Evolutionary conservation across 352 stramenopile species (phyloP).

Genomic region (Pythium coloratum): DNA sequence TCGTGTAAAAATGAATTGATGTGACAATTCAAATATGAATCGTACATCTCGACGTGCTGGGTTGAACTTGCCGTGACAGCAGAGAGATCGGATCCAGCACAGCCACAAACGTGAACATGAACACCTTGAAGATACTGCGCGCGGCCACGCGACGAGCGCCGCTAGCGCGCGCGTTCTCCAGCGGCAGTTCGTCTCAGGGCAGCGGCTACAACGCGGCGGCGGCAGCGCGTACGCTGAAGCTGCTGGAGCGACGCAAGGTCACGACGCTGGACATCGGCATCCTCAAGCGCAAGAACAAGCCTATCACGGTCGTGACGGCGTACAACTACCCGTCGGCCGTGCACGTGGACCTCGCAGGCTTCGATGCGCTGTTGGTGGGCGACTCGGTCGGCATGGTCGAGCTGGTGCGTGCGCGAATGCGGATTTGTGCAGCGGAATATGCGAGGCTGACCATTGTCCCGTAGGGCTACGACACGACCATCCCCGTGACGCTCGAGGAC

Average conservation of each 20-base stretch:
- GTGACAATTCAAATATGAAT: slow-evolving; percentile 10
- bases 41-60: neutral
- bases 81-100: neutral
- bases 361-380: slow-evolving; percentile 97
- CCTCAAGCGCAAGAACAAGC: slow-evolving; percentile 93
- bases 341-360: slow-evolving; percentile 97
- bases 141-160: neutral
- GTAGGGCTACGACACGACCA: slow-evolving; percentile 84
- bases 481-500: slow-evolving; percentile 96
- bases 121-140: neutral
- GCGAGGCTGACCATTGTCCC: slow-evolving; percentile 8
- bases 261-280: slow-evolving; percentile 82
- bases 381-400: slow-evolving; percentile 99
- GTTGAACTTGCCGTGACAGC: slow-evolving; percentile 21
- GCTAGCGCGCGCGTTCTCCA: slow-evolving; percentile 13
- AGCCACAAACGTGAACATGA: neutral
- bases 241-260: slow-evolving; percentile 85
- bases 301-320: slow-evolving; percentile 99
- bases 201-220: slow-evolving; percentile 48
- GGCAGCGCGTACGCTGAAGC: slow-evolving; percentile 72
- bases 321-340: slow-evolving; percentile 98
- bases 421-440: neutral
- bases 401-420: slow-evolving; percentile 82
- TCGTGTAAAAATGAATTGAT: slow-evolving; percentile 12
- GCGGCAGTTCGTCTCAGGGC: slow-evolving; percentile 8